Evolutionary conservation across 2,329 filamentous ascomycete genomes (phyloP).

Genomic region (Trichoderma atroviride): DNA sequence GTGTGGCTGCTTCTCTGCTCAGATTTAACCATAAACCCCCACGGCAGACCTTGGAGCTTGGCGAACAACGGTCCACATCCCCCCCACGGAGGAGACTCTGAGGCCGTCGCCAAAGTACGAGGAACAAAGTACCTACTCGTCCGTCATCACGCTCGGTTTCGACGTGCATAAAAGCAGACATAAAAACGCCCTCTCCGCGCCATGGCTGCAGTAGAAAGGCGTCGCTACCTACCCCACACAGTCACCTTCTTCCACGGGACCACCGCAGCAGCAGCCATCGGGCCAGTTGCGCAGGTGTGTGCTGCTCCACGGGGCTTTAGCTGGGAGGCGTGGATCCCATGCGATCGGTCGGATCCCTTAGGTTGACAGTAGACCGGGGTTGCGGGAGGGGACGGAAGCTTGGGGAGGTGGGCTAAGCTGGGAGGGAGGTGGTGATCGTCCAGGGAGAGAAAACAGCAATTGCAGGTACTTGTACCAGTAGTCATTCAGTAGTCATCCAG

Average conservation of each 20-base stretch:
- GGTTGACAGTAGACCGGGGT: conserved; percentile 21
- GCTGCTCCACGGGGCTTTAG: conserved; percentile 25
- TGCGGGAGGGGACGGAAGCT: conserved; percentile 28
- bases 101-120: neutral
- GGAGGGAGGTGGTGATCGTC: conserved; percentile 14
- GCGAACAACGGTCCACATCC: conserved; percentile 1
- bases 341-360: conserved; percentile 27
- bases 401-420: conserved; percentile 27
- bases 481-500: neutral
- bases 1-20: neutral
- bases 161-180: conserved; percentile 8
- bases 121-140: neutral
- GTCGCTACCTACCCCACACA: conserved; percentile 25
- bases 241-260: conserved; percentile 18
- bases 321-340: conserved; percentile 26
- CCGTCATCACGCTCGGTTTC: neutral
- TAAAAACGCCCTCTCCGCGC: conserved; percentile 1
- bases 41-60: conserved; percentile 12
- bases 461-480: neutral
- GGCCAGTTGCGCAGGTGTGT: conserved; percentile 13
- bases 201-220: neutral
- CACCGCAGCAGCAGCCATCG: conserved; percentile 22
- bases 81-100: conserved; percentile 24
- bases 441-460: conserved; percentile 14
- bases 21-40: conserved; percentile 21